These are phyloP conservation scores for Quercus rubra DNA, from an alignment of 306 rosid genomes.

Conservation along the genomic window DNA sequence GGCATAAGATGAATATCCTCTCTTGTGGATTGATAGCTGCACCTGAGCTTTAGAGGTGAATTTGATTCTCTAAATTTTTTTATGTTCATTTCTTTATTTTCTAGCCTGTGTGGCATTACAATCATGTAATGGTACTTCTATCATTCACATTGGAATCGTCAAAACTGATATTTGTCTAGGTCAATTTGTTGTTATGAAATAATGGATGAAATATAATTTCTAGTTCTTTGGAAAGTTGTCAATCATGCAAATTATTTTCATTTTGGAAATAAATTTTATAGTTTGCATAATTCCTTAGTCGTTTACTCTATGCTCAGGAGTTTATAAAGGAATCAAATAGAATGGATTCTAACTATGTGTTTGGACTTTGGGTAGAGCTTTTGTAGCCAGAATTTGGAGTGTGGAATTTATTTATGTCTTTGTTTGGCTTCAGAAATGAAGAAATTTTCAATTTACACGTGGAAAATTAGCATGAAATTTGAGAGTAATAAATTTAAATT, in stretches of 20 bases:
- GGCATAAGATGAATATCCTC: constrained; percentile 12
- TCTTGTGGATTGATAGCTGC: background rate
- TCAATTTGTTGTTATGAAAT: background rate
- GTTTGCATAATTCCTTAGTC: too few relatives aligned
- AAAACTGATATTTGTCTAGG: background rate
- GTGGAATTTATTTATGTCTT: too few relatives aligned
- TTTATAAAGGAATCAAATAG: too few relatives aligned
- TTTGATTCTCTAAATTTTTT: too few relatives aligned
- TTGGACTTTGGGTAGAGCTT: background rate
- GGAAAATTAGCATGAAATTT: too few relatives aligned
- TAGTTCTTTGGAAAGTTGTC: background rate
- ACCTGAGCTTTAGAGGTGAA: too few relatives aligned
- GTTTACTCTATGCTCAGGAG: too few relatives aligned
- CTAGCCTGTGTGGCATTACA: background rate
- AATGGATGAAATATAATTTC: background rate
- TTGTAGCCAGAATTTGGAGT: too few relatives aligned
- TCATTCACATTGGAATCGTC: background rate
- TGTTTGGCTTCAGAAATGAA: too few relatives aligned
- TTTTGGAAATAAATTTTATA: background rate
- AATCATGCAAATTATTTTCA: background rate
- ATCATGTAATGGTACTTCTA: background rate
- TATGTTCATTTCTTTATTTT: background rate
- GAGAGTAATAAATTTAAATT: too few relatives aligned
- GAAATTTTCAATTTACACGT: too few relatives aligned
- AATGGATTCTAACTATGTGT: background rate